Conservation (phyloP, 139 green algal species). For the Pleodorina starrii region DNA sequence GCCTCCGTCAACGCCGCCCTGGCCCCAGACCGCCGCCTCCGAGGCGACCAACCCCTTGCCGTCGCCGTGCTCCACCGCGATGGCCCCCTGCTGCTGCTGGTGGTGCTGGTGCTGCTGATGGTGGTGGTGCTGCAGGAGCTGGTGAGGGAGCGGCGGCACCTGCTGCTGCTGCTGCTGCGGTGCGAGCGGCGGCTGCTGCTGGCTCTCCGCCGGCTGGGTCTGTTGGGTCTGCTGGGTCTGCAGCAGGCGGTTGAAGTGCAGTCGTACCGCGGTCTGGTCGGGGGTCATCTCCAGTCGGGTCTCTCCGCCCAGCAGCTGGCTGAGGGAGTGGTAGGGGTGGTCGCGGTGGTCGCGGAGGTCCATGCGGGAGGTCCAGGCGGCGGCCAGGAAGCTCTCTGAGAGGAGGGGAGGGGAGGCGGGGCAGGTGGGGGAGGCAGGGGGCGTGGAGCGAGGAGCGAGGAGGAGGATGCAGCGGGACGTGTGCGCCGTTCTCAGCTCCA, state of each 20-base stretch:
- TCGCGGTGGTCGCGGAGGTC: not conserved
- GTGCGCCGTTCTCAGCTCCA: no score
- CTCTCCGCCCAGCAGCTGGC: not conserved
- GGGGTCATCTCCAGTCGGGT: not conserved
- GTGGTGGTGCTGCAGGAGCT: not conserved
- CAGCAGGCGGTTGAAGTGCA: not conserved
- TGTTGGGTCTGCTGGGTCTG: not conserved
- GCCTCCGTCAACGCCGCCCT: not conserved
- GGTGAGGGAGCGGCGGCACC: not conserved
- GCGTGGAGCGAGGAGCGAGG: no score
- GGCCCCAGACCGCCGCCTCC: not conserved
- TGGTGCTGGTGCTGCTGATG: not conserved
- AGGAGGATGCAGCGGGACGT: no score
- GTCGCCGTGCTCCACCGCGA: not conserved
- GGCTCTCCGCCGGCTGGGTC: not conserved
- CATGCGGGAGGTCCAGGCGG: constrained; percentile 13
- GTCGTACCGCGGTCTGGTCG: not conserved
- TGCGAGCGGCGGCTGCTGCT: not conserved
- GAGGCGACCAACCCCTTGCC: not conserved
- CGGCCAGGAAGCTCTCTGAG: constrained; percentile 12
- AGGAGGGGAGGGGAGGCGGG: not conserved
- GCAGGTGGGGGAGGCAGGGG: no score
- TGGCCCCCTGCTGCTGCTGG: not conserved
- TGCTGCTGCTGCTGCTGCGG: not conserved
- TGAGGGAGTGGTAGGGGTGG: not conserved